These are phyloP conservation scores for Dimocarpus longan DNA, from an alignment of 345 rosid genomes.

Conservation along the genomic window DNA sequence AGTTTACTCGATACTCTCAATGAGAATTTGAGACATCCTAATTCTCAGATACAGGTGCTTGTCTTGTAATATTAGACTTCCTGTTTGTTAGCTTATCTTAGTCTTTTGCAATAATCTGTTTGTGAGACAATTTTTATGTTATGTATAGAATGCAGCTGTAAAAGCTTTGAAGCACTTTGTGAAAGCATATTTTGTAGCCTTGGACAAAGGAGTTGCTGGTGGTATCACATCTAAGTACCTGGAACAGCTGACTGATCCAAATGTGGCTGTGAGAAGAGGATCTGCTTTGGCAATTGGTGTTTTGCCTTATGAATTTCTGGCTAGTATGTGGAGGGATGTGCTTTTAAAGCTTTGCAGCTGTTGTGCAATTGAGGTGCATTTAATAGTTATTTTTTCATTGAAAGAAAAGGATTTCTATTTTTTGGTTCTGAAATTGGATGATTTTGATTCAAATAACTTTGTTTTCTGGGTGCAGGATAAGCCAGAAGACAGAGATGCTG, in stretches of 20 bases:
- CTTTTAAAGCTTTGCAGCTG: conserved; percentile 69
- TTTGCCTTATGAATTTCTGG: conserved; percentile 71
- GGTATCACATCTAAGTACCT: conserved; percentile 61
- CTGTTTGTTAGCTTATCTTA: conserved; percentile 12
- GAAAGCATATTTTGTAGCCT: conserved; percentile 51
- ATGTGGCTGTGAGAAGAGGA: conserved; percentile 92
- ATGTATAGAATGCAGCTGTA: conserved; percentile 71
- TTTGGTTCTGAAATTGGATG: conserved; percentile 9
- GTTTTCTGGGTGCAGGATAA: conserved; percentile 54
- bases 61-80: conserved; percentile 26
- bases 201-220: conserved; percentile 35
- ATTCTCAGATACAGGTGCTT: conserved; percentile 88
- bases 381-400: conserved; percentile 3
- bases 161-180: conserved; percentile 72
- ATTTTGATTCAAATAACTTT: conserved; percentile 21
- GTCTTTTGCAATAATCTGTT: conserved; percentile 6
- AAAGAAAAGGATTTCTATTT: neutral
- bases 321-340: conserved; percentile 63
- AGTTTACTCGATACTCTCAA: conserved; percentile 72
- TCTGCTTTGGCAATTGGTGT: conserved; percentile 85
- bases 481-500: conserved; percentile 93
- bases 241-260: conserved; percentile 69
- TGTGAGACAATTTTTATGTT: conserved; percentile 21
- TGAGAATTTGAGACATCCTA: conserved; percentile 94
- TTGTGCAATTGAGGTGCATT: conserved; percentile 76